Conservation (phyloP, 192 early-diverging fungal species). For the Rhizophagus clarus region DNA sequence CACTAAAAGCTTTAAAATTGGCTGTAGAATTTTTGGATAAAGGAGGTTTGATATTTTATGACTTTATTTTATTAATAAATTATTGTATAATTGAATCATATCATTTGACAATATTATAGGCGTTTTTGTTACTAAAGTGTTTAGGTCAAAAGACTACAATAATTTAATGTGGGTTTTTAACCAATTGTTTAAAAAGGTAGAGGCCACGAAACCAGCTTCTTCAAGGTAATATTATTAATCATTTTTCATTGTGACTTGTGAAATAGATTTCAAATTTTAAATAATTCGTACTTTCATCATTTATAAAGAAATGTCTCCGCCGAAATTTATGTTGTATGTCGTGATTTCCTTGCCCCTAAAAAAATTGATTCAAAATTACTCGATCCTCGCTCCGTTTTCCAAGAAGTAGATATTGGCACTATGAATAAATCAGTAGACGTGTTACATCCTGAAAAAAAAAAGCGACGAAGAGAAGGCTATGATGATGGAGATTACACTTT, state of each 20-base stretch:
- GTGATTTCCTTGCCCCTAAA: conserved; percentile 89
- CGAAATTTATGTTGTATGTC: conserved; percentile 99
- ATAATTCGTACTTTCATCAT: neutral
- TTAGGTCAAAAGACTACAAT: conserved; percentile 99
- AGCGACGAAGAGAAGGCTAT: conserved; percentile 93
- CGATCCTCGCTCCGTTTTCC: conserved; percentile 92
- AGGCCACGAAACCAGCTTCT: conserved; percentile 97
- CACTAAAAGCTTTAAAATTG: conserved; percentile 89
- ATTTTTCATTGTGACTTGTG: neutral
- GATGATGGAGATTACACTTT: conserved; percentile 94
- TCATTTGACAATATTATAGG: conserved; percentile 17
- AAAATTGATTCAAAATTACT: conserved; percentile 93
- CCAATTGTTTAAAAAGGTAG: conserved; percentile 93
- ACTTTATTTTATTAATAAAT: neutral
- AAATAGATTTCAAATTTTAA: neutral
- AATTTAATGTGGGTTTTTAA: conserved; percentile 98
- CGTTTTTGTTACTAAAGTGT: conserved; percentile 97
- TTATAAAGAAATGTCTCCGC: conserved; percentile 88
- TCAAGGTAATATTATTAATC: conserved; percentile 47
- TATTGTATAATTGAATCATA: neutral
- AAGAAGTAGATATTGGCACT: conserved; percentile 78
- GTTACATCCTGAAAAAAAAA: conserved; percentile 91
- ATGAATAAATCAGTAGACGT: conserved; percentile 64
- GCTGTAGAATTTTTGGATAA: conserved; percentile 90
- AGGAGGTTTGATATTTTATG: conserved; percentile 60